These are phyloP conservation scores for Aaosphaeria arxii DNA, from an alignment of 2,329 filamentous ascomycete species.

Conservation along the genomic window DNA sequence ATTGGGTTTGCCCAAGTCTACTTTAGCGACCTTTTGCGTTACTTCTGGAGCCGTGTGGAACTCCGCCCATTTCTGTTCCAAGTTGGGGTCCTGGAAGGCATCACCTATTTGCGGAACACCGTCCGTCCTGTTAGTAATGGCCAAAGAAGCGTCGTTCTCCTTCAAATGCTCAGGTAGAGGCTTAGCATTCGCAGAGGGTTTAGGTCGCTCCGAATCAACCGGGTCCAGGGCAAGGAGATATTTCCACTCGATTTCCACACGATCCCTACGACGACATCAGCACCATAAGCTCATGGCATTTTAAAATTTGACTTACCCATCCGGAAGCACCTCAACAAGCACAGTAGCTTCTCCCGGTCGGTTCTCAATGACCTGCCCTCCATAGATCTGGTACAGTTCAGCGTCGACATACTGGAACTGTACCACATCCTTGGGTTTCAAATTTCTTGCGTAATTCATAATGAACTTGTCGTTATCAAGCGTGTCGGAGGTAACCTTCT, in stretches of 20 bases:
- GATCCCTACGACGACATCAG: constrained; percentile 52
- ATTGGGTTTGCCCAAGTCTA: constrained; percentile 70
- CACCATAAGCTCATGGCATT: constrained; percentile 1
- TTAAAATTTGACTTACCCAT: constrained; percentile 60
- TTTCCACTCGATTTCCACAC: constrained; percentile 79
- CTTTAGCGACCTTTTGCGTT: constrained; percentile 57
- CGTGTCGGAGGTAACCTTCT: constrained; percentile 65
- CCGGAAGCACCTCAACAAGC: constrained; percentile 78
- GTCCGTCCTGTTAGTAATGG: constrained; percentile 47
- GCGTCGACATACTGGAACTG: constrained; percentile 77
- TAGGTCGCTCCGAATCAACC: constrained; percentile 68
- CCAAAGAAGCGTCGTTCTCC: constrained; percentile 44
- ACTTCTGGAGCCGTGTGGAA: constrained; percentile 59
- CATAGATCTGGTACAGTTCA: constrained; percentile 87
- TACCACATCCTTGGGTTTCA: constrained; percentile 73
- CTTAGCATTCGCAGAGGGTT: constrained; percentile 69
- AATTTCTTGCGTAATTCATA: constrained; percentile 62
- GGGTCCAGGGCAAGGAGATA: constrained; percentile 74
- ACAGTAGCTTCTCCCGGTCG: constrained; percentile 70
- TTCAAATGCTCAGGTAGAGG: constrained; percentile 61
- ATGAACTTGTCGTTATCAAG: constrained; percentile 71
- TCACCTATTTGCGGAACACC: constrained; percentile 48
- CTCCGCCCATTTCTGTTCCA: constrained; percentile 56
- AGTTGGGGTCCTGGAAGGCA: constrained; percentile 45
- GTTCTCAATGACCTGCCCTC: constrained; percentile 84